Evolutionary conservation across 352 stramenopile species (phyloP), one percentile per base, ranked within the genome.

Genomic region (Pythium periplocum): DNA sequence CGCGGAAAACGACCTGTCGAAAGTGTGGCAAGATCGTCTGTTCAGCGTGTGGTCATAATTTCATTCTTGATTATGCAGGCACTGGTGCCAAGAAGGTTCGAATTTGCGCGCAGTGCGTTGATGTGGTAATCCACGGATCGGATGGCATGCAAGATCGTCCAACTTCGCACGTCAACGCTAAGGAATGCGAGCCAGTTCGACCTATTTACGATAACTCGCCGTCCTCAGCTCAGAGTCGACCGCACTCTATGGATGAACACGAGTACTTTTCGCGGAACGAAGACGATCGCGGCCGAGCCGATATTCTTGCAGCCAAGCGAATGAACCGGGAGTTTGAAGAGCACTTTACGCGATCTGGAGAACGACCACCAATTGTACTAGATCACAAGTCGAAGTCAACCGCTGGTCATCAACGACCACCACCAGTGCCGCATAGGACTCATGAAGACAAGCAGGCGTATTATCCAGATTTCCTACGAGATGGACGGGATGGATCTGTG

Each of bases 11-110:
- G 46, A 68, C 77, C 2, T 93, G 83, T 53, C 78, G 83, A 6
- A 90, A 90, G 51, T 93, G 83, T 51, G 80, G 78, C 7, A 78
- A 84, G 44, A 73, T 90, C 4, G 61, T 93, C 6, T 93, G 83
- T 52, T 78, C 70, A 1, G 55, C 62, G n/a, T 93, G 83, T 55
- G 64, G 68, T 7, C 59, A 69, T 45, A 59, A 73, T 33, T 87
- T 73, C 26, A 58, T 80, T 34, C 57, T 89, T 3, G 76, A 87
- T 53, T 77, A 80, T 37, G 71, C 60, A 0, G 66, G 61, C 1
- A 42, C 67, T 3, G 75, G 77, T 9, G 59, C 59, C 9, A 87
- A 81, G 57, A 88, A 88, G 61, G 73, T 88, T 44, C 71, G 71
- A n/a, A 83, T 92, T 38, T 92, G 81, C 38, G 36, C 68, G 5